These are phyloP conservation scores for Pichia sp. DNA, from an alignment of 1,139 yeast genomes.

Conservation along the genomic window DNA sequence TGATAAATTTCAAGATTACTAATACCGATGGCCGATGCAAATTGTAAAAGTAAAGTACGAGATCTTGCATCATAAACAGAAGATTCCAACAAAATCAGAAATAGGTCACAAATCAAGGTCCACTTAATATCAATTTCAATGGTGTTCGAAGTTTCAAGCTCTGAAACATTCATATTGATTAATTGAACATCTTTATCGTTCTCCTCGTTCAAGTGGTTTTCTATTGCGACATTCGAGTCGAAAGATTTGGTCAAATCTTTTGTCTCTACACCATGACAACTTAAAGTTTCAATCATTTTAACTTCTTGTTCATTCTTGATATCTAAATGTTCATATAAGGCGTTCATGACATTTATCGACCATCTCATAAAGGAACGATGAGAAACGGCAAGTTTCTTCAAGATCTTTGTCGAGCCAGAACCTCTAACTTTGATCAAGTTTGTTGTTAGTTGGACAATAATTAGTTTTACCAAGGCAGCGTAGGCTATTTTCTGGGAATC, in stretches of 20 bases:
- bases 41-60: constrained; percentile 62
- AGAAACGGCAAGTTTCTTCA: constrained; percentile 59
- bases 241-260: constrained; percentile 52
- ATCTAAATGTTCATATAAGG: constrained; percentile 78
- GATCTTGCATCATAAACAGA: constrained; percentile 90
- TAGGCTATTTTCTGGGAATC: constrained; percentile 91
- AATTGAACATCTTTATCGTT: constrained; percentile 18
- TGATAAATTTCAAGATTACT: constrained; percentile 66
- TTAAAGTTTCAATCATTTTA: constrained; percentile 80
- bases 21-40: constrained; percentile 60
- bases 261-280: constrained; percentile 78
- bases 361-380: constrained; percentile 82
- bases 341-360: constrained; percentile 69
- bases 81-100: constrained; percentile 72
- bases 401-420: constrained; percentile 45
- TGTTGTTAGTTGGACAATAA: constrained; percentile 77
- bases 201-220: constrained; percentile 19
- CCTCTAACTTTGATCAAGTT: constrained; percentile 61
- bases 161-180: constrained; percentile 23
- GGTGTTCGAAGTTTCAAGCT: constrained; percentile 21
- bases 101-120: constrained; percentile 90
- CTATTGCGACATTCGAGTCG: constrained; percentile 36
- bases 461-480: constrained; percentile 75
- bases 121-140: constrained; percentile 78
- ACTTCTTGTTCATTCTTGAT: constrained; percentile 63